Evolutionary conservation across 768 basidiomycete species (phyloP), one percentile per base, ranked within the genome.

Genomic region (Russula dissimulans): DNA sequence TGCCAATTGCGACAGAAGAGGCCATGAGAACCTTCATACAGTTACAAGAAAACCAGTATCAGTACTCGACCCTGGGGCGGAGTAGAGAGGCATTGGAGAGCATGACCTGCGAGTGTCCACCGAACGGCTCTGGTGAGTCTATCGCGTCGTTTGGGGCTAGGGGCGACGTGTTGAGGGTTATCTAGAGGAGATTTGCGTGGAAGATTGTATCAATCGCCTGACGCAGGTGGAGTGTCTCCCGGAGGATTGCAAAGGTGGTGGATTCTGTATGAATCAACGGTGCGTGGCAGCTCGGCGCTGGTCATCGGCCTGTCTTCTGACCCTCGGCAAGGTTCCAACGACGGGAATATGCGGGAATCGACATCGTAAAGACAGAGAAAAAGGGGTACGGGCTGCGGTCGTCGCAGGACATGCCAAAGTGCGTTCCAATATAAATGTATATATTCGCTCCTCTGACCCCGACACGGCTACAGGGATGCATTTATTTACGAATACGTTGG

Each of bases 401-500:
- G 22, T 87, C 78, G 56, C 72, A 69, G 59, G 84, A 85, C 71
- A 69, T 91, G 62, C 72, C 74, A 42, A 87, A 79, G 89, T 91
- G 67, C 64, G 85, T 42, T 43, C 64, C 42, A 44, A 12, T 54
- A 14, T 14, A 18, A 17, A 2, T 10, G 34, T 10, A 36, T 36
- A 36, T 36, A 36, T 36, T 9, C 8, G 26, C 46, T 18, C 5
- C 14, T 29, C 29, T 29, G 10, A 7, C 31, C 7, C 47, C 31
- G 29, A 48, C 15, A 39, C 38, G 50, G 55, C 12, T 48, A 9
- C 71, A 97, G 95, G 67, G 95, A 97, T 70, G 66, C 81, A 0
- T 93, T 99, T 73, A 89, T 99, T 57, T 98, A 97, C 70, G 97
- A 99, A 72, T 98, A 99, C 70, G 85, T 98, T 38, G 97, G 97